Base-by-base conservation (phyloP, 441 rosid genomes). In the Manihot esculenta region DNA sequence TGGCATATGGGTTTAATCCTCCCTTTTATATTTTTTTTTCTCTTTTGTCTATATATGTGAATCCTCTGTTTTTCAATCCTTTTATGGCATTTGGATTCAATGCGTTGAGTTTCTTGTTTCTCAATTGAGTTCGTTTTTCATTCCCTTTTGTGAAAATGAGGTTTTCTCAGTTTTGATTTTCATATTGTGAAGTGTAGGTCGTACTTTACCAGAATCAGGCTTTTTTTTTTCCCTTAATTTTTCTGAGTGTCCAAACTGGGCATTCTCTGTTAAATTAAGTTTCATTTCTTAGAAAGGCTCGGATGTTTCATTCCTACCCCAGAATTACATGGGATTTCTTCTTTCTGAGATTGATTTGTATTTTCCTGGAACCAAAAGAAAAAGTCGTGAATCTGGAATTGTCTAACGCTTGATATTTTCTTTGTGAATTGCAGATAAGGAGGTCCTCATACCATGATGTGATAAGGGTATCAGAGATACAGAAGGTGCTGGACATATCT, bases 391-490 rank as follows among this genome's bases (percentile, higher is more conserved):
- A 55, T 15, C 55, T 7, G 51, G 24, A 14, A 48, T 45, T 47
- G 48, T 45, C 70, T 48, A 47, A 26, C 33, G 30, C 62, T 26
- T 5, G 26, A 21, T 33, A 12, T 56, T 49, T 64, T 64, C 33
- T 33, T 4, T 64, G 50, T 70, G 69, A 61, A 60, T 60, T 62
- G 63, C 89, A 94, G 99, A 94, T 94, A 80, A 87, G 99, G 85
- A 90, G 99, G 70, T 94, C 99, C 0, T 94, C 99, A 1, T 92
- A 94, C 85, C 99, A 94, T 85, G 99, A 94, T 84, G 99, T 94
- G 64, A 92, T 92, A 38, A 85, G 99, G 73, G 97, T 92, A 13
- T 84, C 89, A 54, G 99, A 94, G 84, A 87, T 94, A 59, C 96
- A 92, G 79, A 92, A 90, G 73, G 84, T 87, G 68, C 76, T 94